Base-by-base conservation (phyloP, 768 basidiomycete genomes). In the Serpula lacrymans region DNA sequence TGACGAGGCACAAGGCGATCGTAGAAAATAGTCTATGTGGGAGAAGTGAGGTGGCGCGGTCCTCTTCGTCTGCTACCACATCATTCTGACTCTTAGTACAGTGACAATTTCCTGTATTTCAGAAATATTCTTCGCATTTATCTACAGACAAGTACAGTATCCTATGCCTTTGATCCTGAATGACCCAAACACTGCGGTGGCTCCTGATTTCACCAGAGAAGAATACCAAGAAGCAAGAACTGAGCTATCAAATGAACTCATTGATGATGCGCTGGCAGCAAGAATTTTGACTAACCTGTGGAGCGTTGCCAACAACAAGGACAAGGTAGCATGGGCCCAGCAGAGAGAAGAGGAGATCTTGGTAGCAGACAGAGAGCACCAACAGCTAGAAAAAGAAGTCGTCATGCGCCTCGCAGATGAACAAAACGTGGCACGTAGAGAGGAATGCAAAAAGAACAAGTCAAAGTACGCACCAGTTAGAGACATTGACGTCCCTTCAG, bases 401-500 rank as follows among this genome's bases (percentile, higher is more conserved):
- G 24, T 6, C 5, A 18, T 17, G 13, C 21, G 21, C 3, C n/a
- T n/a, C n/a, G n/a, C n/a, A n/a, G 39, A 41, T 3, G 41, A 42
- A n/a, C 12, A 42, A 28, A 26, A 42, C 10, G 41, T 18, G 0
- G 31, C 32, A 16, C 41, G 14, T 21, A 6, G 23, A 7, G 41
- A 42, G 14, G 41, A 42, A 1, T 7, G 16, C 10, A 34, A 28
- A 16, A 34, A 35, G 25, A 42, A 42, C 41, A 42, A 34, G 16
- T 12, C 5, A 2, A 36, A 42, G 24, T 42, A 24, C 16, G 6
- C 16, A 6, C 33, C 32, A 9, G 25, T 42, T 18, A 4, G 7
- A 6, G 7, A 25, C 2, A 5, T 13, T 5, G 22, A 10, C 1
- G 14, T 42, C 1, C 34, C 41, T 3, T 5, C 32, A 11, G 33